Conservation (phyloP, 306 rosid genomes). For the Pterocarpus santalinus region DNA sequence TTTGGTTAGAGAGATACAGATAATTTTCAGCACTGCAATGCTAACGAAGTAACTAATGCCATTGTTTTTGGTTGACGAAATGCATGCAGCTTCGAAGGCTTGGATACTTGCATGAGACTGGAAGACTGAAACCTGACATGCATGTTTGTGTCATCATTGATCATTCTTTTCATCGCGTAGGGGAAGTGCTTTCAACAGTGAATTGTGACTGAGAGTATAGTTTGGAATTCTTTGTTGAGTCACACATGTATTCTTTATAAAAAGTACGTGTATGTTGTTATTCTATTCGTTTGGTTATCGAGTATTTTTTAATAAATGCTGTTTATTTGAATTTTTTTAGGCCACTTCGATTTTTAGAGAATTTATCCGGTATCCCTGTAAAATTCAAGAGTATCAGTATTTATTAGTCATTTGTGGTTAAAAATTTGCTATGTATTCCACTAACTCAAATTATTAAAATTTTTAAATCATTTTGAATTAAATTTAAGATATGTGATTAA, state of each 20-base stretch:
- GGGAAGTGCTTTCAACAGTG: neutral
- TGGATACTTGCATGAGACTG: constrained; percentile 40
- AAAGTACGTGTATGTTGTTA: neutral
- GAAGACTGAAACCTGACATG: constrained; percentile 16
- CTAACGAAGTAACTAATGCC: neutral
- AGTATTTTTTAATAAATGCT: too few relatives aligned
- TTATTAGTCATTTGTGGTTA: too few relatives aligned
- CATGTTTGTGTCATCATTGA: constrained; percentile 2
- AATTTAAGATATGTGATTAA: too few relatives aligned
- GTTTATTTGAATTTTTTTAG: too few relatives aligned
- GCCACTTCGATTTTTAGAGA: too few relatives aligned
- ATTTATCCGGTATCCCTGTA: too few relatives aligned
- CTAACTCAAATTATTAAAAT: too few relatives aligned
- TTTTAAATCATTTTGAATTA: too few relatives aligned
- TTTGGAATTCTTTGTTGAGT: neutral
- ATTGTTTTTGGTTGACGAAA: constrained; percentile 15
- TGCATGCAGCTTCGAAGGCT: constrained; percentile 40
- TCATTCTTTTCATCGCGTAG: neutral
- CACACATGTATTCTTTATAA: neutral
- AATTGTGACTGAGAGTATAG: neutral
- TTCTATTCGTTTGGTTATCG: neutral
- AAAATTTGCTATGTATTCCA: too few relatives aligned
- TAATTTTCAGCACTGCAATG: neutral
- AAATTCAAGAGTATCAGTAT: too few relatives aligned
- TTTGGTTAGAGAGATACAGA: neutral